phyloP scores from a whole-genome alignment of 164 flowering plant genomes.

The Aristolochia fimbriata region DNA sequence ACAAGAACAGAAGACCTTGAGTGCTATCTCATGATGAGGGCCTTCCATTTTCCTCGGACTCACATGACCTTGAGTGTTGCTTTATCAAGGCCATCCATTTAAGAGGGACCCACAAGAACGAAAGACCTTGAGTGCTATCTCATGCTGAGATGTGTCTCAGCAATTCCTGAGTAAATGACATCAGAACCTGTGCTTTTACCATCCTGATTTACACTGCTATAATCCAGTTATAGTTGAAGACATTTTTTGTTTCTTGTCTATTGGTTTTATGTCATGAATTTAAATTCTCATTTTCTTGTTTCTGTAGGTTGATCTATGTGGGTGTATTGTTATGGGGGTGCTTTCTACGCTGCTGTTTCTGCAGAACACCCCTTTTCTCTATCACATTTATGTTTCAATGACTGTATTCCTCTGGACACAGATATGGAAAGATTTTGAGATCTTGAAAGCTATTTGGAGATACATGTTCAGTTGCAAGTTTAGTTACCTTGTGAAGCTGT shows the following conservation, averaged over 20 bases:
- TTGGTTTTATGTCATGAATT: conserved; percentile 1
- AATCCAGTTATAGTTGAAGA: background rate
- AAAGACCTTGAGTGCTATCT: no score
- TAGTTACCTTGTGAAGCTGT: conserved; percentile 30
- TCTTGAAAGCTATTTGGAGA: conserved; percentile 53
- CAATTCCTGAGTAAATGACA: background rate
- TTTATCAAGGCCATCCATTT: no score
- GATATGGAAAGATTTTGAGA: conserved; percentile 55
- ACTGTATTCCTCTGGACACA: conserved; percentile 83
- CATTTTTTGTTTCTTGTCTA: background rate
- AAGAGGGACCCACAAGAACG: no score
- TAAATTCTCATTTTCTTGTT: conserved; percentile 1
- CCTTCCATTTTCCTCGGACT: no score
- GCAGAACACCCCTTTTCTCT: conserved; percentile 84
- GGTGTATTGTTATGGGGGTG: conserved; percentile 48
- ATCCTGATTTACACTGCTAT: background rate
- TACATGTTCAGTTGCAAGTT: conserved; percentile 28
- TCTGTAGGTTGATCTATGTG: conserved; percentile 56
- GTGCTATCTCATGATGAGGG: no score
- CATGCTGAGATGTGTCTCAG: no score
- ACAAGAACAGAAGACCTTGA: no score
- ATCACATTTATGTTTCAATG: conserved; percentile 71
- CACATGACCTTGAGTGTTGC: no score
- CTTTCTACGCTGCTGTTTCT: conserved; percentile 33
- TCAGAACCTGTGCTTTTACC: no score